Base-by-base conservation (phyloP, 805 yeast species). In the Starmerella etchellsii region DNA sequence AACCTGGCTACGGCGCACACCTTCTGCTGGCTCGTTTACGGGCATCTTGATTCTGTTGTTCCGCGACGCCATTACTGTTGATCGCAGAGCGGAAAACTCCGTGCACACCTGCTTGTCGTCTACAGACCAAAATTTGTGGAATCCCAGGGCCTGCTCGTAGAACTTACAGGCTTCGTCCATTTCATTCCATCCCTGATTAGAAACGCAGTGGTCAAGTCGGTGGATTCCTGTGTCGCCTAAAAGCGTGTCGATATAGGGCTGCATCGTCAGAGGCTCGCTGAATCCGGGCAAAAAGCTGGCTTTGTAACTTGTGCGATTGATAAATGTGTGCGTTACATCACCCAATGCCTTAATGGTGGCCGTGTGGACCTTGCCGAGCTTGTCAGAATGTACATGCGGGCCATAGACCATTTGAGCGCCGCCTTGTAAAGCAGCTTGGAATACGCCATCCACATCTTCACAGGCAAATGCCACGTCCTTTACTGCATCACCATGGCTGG, bases 111-210 rank as follows among this genome's bases (percentile, higher is more conserved):
- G 81, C 35, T 65, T 66, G 47, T 83, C 94, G 56, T 81, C 94
- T 11, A 80, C 93, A 1, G 88, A 78, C 91, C 93, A 81, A 56
- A 73, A 82, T 54, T 74, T 66, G 50, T 77, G 84, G 60, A 83
- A 80, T 1, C 85, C 85, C 50, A 82, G 73, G 2, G 73, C 70
- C 21, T 61, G 58, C 23, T 74, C 71, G 58, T 84, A 82, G 42
- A 70, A 69, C 15, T 62, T 61, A 50, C 85, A 79, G 0, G 74
- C 71, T 4, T 50, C 50, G 24, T 65, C 67, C 79, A 81, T 73
- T 50, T 70, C 63, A 52, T 76, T 60, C 87, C 87, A 80, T 31
- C 69, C 72, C 49, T 75, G 76, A 59, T 81, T 82, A 49, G 79
- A 87, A 16, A 83, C 94, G 54, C 83, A 76, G 53, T 82, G 94